Evolutionary conservation across 768 basidiomycete species (phyloP).

Genomic region (Hericium erinaceus): DNA sequence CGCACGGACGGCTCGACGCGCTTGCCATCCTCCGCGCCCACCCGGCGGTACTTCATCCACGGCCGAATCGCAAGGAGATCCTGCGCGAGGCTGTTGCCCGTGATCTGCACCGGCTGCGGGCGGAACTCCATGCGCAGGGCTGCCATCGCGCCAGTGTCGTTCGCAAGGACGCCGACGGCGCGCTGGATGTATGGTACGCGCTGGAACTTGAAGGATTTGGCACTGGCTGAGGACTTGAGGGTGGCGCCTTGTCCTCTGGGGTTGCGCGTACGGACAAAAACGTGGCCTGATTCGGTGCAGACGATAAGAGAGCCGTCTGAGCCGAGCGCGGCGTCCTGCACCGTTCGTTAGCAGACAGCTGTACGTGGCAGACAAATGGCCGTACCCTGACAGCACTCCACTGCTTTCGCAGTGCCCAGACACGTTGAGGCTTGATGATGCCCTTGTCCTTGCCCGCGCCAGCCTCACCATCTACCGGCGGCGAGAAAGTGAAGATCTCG

Average conservation of each 20-base stretch:
- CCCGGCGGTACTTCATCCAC: slow-evolving; percentile 26
- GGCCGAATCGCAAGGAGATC: slow-evolving; percentile 65
- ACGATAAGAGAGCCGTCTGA: slow-evolving; percentile 83
- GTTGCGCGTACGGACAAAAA: slow-evolving; percentile 71
- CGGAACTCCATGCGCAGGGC: slow-evolving; percentile 70
- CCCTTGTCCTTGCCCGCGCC: slow-evolving; percentile 21
- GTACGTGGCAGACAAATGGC: neutral
- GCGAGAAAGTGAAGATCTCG: slow-evolving; percentile 82
- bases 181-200: slow-evolving; percentile 78
- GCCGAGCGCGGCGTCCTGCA: slow-evolving; percentile 80
- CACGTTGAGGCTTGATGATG: slow-evolving; percentile 70
- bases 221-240: slow-evolving; percentile 19
- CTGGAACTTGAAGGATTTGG: slow-evolving; percentile 66
- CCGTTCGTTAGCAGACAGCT: neutral
- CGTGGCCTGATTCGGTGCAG: slow-evolving; percentile 92
- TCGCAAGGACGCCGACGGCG: slow-evolving; percentile 55
- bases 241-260: no score
- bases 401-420: slow-evolving; percentile 84
- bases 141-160: slow-evolving; percentile 79
- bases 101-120: slow-evolving; percentile 43
- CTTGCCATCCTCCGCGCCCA: neutral
- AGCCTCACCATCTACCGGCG: slow-evolving; percentile 16
- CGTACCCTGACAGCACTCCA: slow-evolving; percentile 73
- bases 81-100: slow-evolving; percentile 48
- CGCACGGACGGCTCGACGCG: slow-evolving; percentile 4